Conservation (phyloP, 2,329 filamentous ascomycete species). For the Aciculosporium take region DNA sequence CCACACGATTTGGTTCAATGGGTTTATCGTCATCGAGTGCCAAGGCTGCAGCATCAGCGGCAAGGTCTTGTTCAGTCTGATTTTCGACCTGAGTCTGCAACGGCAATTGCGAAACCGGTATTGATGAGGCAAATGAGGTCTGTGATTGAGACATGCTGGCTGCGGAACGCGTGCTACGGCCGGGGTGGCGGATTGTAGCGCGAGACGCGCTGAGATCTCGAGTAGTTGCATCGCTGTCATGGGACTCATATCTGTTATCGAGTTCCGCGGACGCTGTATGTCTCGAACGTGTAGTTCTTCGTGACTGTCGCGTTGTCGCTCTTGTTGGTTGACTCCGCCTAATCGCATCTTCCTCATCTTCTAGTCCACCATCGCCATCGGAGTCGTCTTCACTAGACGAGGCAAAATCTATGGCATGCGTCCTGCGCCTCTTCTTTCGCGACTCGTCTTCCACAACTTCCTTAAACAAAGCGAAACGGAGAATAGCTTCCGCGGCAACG, state of each 20-base stretch:
- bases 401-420: conserved; percentile 41
- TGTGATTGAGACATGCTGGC: conserved; percentile 27
- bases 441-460: conserved; percentile 73
- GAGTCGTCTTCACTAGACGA: conserved; percentile 45
- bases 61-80: conserved; percentile 32
- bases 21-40: conserved; percentile 28
- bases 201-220: background rate
- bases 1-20: conserved; percentile 49
- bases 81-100: conserved; percentile 28
- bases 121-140: conserved; percentile 64
- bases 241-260: conserved; percentile 18
- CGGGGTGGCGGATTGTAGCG: conserved; percentile 27
- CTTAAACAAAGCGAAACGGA: conserved; percentile 94
- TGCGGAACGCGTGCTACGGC: conserved; percentile 21
- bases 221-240: background rate
- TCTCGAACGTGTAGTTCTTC: background rate
- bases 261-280: conserved; percentile 11
- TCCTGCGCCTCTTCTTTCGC: conserved; percentile 69
- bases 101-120: conserved; percentile 56
- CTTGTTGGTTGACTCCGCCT: conserved; percentile 23
- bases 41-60: conserved; percentile 26
- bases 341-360: conserved; percentile 46
- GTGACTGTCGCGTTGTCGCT: conserved; percentile 11
- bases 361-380: conserved; percentile 39
- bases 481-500: conserved; percentile 70